phyloP scores from a whole-genome alignment of 768 basidiomycete species.

The Jaapia argillacea region DNA sequence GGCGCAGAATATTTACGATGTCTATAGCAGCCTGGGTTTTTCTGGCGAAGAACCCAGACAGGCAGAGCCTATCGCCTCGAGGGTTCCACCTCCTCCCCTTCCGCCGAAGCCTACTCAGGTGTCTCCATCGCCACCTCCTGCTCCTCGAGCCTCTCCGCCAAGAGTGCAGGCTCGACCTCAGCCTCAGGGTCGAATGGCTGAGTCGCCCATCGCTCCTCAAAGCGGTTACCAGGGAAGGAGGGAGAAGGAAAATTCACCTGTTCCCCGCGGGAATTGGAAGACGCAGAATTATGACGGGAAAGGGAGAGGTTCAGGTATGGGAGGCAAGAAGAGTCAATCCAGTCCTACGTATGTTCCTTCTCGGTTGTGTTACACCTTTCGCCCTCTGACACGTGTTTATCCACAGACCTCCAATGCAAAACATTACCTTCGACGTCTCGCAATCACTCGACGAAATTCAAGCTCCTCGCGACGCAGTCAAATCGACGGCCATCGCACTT shows the following conservation, averaged over 20 bases:
- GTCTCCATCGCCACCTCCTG: slow-evolving; percentile 24
- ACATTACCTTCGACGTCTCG: slow-evolving; percentile 67
- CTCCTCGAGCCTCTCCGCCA: slow-evolving; percentile 59
- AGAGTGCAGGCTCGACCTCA: slow-evolving; percentile 40
- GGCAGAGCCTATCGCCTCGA: slow-evolving; percentile 28
- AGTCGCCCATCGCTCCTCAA: slow-evolving; percentile 34
- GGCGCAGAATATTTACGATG: slow-evolving; percentile 1
- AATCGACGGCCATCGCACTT: slow-evolving; percentile 84
- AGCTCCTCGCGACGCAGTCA: slow-evolving; percentile 65
- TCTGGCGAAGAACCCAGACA: slow-evolving; percentile 19
- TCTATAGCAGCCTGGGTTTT: not conserved
- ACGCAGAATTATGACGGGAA: slow-evolving; percentile 25
- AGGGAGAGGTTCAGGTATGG: slow-evolving; percentile 29
- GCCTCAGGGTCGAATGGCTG: slow-evolving; percentile 36
- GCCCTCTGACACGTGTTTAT: not conserved
- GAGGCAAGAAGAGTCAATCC: slow-evolving; percentile 36
- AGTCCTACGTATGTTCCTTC: slow-evolving; percentile 44
- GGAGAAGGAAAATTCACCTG: slow-evolving; percentile 68
- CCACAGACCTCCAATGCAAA: slow-evolving; percentile 51
- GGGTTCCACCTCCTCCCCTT: slow-evolving; percentile 46
- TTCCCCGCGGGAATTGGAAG: slow-evolving; percentile 40
- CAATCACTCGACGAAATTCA: slow-evolving; percentile 66
- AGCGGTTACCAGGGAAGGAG: slow-evolving; percentile 22
- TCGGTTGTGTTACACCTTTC: not conserved
- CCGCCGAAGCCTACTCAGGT: slow-evolving; percentile 44